Percentiles rank a stretch among this genome's conserved stretches.
These are phyloP conservation scores for Liriodendron chinense DNA, from an alignment of 164 flowering plant genomes.

Conservation along the genomic window DNA sequence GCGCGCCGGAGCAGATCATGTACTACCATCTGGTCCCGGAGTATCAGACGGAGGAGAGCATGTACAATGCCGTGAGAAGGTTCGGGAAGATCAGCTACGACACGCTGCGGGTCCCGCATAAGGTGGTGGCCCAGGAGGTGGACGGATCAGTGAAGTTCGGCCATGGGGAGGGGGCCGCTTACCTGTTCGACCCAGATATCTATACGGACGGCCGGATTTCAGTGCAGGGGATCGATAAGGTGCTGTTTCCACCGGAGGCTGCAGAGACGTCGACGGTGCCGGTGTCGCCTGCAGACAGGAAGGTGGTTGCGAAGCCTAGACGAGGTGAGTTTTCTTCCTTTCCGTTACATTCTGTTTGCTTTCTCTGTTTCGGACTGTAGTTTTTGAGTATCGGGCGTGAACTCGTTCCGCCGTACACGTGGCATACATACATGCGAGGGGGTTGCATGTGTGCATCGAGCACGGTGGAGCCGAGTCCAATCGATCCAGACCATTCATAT, in stretches of 20 bases:
- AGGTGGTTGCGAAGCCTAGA: slow-evolving; percentile 30
- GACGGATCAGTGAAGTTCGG: slow-evolving; percentile 83
- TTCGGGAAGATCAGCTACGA: slow-evolving; percentile 68
- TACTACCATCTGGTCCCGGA: slow-evolving; percentile 77
- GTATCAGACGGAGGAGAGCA: slow-evolving; percentile 89
- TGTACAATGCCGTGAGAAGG: slow-evolving; percentile 80
- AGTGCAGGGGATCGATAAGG: slow-evolving; percentile 78
- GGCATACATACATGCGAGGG: too few relatives aligned
- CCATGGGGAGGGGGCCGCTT: slow-evolving; percentile 49
- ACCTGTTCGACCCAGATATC: slow-evolving; percentile 78
- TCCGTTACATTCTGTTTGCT: neutral
- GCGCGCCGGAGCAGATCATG: slow-evolving; percentile 77
- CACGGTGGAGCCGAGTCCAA: too few relatives aligned
- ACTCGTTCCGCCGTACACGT: too few relatives aligned
- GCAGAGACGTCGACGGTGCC: slow-evolving; percentile 10
- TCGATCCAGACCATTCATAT: too few relatives aligned
- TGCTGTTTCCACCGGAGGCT: slow-evolving; percentile 55
- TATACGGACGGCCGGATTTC: slow-evolving; percentile 81
- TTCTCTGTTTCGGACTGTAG: neutral
- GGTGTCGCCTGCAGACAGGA: slow-evolving; percentile 17
- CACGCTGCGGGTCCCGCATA: slow-evolving; percentile 58
- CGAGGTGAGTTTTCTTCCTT: slow-evolving; percentile 41
- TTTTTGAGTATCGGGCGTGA: neutral
- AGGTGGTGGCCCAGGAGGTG: slow-evolving; percentile 64
- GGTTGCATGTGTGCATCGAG: too few relatives aligned